phyloP scores from a whole-genome alignment of 1,139 yeast genomes.

The Oligophagozyma castellii region DNA sequence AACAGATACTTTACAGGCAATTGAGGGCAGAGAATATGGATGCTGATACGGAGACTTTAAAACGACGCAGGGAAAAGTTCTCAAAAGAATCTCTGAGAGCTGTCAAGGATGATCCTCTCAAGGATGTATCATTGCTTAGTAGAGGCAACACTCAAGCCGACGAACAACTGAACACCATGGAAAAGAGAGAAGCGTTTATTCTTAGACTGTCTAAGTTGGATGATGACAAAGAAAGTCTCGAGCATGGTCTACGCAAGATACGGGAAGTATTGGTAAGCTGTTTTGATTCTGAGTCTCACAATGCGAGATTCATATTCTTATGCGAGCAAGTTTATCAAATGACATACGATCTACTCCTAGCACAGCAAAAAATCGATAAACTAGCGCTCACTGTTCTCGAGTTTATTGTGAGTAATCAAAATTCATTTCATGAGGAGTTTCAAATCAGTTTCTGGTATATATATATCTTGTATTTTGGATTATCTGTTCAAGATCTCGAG shows the following conservation, averaged over 20 bases:
- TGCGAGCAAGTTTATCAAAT: conserved; percentile 7
- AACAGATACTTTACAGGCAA: no score
- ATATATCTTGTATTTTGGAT: background rate
- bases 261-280: conserved; percentile 11
- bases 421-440: conserved; percentile 1
- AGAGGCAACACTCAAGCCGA: conserved; percentile 3
- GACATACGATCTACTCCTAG: conserved; percentile 8
- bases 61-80: conserved; percentile 9
- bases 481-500: background rate
- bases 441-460: background rate
- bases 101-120: conserved; percentile 9
- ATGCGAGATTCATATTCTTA: conserved; percentile 3
- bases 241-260: conserved; percentile 13
- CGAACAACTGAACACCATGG: background rate
- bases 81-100: conserved; percentile 7
- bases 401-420: background rate
- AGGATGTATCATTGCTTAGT: conserved; percentile 10
- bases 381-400: background rate
- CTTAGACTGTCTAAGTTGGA: background rate
- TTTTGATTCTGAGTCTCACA: conserved; percentile 2
- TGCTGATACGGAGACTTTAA: conserved; percentile 3
- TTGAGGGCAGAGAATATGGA: no score
- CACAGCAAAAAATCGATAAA: conserved; percentile 4
- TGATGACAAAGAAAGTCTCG: conserved; percentile 3
- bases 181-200: background rate